These are phyloP conservation scores for Trichosanthes cucumerina DNA, from an alignment of 306 rosid species.

Conservation along the genomic window DNA sequence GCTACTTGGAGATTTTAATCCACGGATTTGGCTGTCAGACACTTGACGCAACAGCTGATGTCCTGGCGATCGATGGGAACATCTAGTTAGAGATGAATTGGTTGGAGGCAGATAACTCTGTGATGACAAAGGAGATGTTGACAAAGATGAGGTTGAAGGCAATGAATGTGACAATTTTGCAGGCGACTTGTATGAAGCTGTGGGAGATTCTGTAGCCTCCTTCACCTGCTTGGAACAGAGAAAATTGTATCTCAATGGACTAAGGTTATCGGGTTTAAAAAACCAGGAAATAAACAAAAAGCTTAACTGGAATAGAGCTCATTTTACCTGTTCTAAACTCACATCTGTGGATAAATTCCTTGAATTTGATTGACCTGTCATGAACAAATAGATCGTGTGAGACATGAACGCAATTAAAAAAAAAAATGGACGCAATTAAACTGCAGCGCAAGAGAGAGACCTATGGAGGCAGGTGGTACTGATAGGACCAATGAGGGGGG, in stretches of 20 bases:
- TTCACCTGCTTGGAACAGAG: constrained; percentile 32
- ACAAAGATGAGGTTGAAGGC: constrained; percentile 45
- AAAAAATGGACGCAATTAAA: no score
- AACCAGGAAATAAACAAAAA: background rate
- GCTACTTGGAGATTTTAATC: constrained; percentile 62
- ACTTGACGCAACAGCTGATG: constrained; percentile 62
- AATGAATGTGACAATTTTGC: constrained; percentile 45
- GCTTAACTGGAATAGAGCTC: constrained; percentile 3
- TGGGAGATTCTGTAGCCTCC: constrained; percentile 39
- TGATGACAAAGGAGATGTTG: constrained; percentile 35
- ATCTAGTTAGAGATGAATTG: constrained; percentile 56
- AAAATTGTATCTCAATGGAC: background rate
- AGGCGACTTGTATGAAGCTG: constrained; percentile 37
- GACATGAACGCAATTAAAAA: background rate
- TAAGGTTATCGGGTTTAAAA: background rate
- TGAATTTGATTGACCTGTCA: constrained; percentile 59
- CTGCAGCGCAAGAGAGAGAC: background rate
- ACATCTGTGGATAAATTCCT: constrained; percentile 53
- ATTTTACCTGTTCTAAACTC: constrained; percentile 60
- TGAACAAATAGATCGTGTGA: background rate
- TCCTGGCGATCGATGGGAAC: constrained; percentile 64
- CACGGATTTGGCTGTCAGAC: constrained; percentile 63
- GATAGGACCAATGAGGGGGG: background rate
- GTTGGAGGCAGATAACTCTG: constrained; percentile 31
- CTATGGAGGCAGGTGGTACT: background rate